Conservation (phyloP, 768 basidiomycete species). For the Boletus sensibilis region DNA sequence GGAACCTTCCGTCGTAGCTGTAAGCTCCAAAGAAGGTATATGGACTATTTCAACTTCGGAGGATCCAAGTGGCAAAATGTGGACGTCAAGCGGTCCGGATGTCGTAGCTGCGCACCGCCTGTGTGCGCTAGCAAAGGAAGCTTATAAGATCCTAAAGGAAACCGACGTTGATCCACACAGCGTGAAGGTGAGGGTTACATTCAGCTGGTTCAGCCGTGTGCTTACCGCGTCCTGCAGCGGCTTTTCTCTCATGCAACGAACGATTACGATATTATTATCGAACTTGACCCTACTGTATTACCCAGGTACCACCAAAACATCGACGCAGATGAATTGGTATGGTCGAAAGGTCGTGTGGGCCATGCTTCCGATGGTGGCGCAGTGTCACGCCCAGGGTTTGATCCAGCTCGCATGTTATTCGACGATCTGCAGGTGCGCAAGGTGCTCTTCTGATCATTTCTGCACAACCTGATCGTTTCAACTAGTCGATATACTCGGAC, state of each 20-base stretch:
- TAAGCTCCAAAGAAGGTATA: constrained; percentile 44
- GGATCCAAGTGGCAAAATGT: constrained; percentile 71
- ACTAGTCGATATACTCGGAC: constrained; percentile 68
- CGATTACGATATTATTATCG: constrained; percentile 84
- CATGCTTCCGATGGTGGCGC: constrained; percentile 33
- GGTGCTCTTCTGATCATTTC: neutral
- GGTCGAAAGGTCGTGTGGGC: constrained; percentile 37
- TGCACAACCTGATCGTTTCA: constrained; percentile 2
- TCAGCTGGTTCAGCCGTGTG: neutral
- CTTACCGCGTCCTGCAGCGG: constrained; percentile 43
- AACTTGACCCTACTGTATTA: constrained; percentile 61
- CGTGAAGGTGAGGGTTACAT: constrained; percentile 51
- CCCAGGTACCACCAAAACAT: constrained; percentile 78
- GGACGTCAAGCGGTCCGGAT: constrained; percentile 70
- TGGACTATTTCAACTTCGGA: constrained; percentile 81
- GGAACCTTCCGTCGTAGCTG: constrained; percentile 25
- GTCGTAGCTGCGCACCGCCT: constrained; percentile 73
- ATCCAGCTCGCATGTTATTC: constrained; percentile 69
- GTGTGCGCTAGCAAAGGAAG: constrained; percentile 70
- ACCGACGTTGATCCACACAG: constrained; percentile 50
- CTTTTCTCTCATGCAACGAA: constrained; percentile 81
- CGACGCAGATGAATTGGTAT: constrained; percentile 45
- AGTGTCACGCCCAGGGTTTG: constrained; percentile 64
- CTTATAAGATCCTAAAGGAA: constrained; percentile 56
- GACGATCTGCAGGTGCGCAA: constrained; percentile 68